Evolutionary conservation across 495 filamentous ascomycete species (phyloP), one percentile per base, ranked within the genome.

Genomic region (Letharia columbiana): DNA sequence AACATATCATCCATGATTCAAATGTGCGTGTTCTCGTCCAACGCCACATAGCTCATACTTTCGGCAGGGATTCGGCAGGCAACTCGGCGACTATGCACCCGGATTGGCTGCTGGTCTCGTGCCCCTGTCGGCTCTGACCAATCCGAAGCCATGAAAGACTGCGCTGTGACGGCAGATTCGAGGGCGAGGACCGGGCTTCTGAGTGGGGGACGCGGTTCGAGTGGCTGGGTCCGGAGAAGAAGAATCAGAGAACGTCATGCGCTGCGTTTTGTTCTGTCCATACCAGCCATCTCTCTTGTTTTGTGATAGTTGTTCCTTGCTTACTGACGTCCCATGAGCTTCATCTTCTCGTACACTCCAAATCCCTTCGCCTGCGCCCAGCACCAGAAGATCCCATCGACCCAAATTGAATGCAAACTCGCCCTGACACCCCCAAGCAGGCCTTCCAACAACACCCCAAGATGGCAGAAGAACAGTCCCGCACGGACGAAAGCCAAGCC

Each of bases 401-500:
- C 4, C n/a, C 52, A 33, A 6, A 9, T 47, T 65, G 62, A 62
- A 62, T 68, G 68, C 61, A 68, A 60, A 64, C 61, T 39, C 68
- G 66, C n/a, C 64, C 63, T n/a, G 47, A 61, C 2, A 66, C 62
- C 59, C 67, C 65, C 47, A 15, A 61, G 12, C 68, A 70, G 42
- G 23, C 31, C 17, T 31, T 28, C 41, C 5, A 35, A 68, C 35
- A 60, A 47, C 28, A 45, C 20, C 57, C 41, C 59, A 68, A 63
- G 18, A 70, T 71, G 63, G 68, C 67, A 54, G 71, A 71, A 65
- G 67, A 70, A 60, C 50, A 68, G 50, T 64, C 67, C 35, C 58
- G 65, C 11, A 71, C 66, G 10, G 49, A 64, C 11, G 69, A 72
- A 61, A 45, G 56, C 33, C 67, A 72, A 66, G 65, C 70, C 62